phyloP scores from a whole-genome alignment of 257 asterid genomes.

The Eustoma russellianum region DNA sequence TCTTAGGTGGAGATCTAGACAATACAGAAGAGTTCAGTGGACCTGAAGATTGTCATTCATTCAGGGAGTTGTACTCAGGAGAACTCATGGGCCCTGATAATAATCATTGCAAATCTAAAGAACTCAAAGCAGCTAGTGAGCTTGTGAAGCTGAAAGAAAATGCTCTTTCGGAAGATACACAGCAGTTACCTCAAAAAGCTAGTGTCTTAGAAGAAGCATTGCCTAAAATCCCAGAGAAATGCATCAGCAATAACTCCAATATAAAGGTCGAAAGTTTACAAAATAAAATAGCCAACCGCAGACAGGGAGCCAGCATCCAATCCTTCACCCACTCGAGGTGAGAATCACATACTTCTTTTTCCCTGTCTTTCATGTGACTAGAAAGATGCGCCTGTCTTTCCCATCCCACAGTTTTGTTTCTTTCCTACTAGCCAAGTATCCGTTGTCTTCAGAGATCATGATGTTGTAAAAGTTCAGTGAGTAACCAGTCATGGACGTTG shows the following conservation, averaged over 20 bases:
- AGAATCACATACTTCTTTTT: neutral
- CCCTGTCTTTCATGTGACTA: too few relatives aligned
- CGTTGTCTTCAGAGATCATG: too few relatives aligned
- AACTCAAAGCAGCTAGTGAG: conserved; percentile 2
- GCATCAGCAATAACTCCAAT: neutral
- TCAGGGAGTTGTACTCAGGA: conserved; percentile 8
- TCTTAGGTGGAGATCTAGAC: conserved; percentile 3
- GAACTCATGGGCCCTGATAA: neutral
- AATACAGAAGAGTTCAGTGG: conserved; percentile 25
- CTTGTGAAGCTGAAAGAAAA: conserved; percentile 3
- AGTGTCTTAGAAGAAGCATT: neutral
- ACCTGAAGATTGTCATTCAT: conserved; percentile 5
- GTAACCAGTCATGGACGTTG: too few relatives aligned
- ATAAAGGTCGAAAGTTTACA: neutral
- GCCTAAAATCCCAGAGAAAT: neutral
- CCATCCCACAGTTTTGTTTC: too few relatives aligned
- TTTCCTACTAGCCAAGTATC: too few relatives aligned
- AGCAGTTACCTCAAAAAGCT: neutral
- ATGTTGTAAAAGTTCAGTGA: too few relatives aligned
- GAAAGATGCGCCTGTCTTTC: neutral
- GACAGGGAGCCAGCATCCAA: too few relatives aligned
- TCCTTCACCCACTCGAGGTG: too few relatives aligned
- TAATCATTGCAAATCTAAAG: neutral
- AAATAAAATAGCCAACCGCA: conserved; percentile 8
- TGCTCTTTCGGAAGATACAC: neutral